Percentiles rank a stretch among this genome's conserved stretches.
phyloP scores from a whole-genome alignment of 192 early-diverging fungal species.

The Coemansia sp. region DNA sequence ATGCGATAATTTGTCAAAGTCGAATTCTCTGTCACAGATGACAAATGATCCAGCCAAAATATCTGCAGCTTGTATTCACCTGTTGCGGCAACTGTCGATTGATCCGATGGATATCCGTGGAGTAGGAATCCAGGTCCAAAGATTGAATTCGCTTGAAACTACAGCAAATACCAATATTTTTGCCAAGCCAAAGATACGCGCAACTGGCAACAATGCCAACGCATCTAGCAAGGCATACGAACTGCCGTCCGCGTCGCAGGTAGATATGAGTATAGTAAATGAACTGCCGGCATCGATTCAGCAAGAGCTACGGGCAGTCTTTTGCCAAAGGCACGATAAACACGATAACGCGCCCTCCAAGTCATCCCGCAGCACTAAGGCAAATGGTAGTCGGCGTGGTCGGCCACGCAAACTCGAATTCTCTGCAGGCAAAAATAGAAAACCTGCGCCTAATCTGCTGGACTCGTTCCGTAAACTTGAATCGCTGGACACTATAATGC shows the following conservation, averaged over 20 bases:
- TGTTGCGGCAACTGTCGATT: slow-evolving; percentile 17
- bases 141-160: slow-evolving; percentile 13
- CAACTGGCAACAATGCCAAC: background rate
- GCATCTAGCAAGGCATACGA: background rate
- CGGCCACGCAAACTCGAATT: slow-evolving; percentile 30
- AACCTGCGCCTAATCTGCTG: slow-evolving; percentile 18
- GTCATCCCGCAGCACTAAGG: background rate
- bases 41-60: slow-evolving; percentile 54
- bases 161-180: slow-evolving; percentile 17
- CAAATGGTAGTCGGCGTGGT: slow-evolving; percentile 15
- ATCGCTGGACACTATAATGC: slow-evolving; percentile 34
- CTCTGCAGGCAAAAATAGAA: background rate
- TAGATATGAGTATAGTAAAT: slow-evolving; percentile 29
- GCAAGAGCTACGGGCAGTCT: slow-evolving; percentile 26
- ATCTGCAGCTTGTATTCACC: slow-evolving; percentile 11
- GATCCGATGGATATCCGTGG: slow-evolving; percentile 44
- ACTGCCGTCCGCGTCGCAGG: slow-evolving; percentile 42
- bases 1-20: slow-evolving; percentile 60
- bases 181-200: slow-evolving; percentile 13
- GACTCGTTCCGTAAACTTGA: slow-evolving; percentile 34
- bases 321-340: slow-evolving; percentile 6
- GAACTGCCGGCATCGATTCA: slow-evolving; percentile 41
- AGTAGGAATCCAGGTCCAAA: slow-evolving; percentile 41
- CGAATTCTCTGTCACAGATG: slow-evolving; percentile 44
- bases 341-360: background rate